A percentile compares a stretch with the other conserved stretches of the same genome.
phyloP scores from a whole-genome alignment of 106 monocot species.

The Vanilla planifolia region DNA sequence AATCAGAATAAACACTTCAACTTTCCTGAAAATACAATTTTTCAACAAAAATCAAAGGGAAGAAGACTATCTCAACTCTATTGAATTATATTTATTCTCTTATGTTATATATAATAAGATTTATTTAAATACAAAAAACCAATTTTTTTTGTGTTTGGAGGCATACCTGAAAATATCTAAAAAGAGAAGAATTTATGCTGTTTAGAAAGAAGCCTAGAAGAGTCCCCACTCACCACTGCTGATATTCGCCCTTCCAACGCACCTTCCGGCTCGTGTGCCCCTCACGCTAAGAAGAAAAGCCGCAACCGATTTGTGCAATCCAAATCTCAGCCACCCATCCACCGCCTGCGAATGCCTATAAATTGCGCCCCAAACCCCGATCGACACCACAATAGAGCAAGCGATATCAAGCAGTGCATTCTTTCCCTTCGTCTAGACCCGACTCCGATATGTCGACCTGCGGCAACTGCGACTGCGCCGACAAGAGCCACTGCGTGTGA shows the following conservation, averaged over 20 bases:
- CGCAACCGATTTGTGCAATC: neutral
- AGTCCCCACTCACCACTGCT: no score
- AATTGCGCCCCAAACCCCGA: constrained; percentile 5
- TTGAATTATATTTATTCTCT: no score
- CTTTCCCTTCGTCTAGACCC: neutral
- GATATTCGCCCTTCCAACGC: no score
- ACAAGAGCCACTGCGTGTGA: constrained; percentile 84
- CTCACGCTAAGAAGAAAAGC: neutral
- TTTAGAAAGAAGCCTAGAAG: neutral
- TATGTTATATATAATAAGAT: no score
- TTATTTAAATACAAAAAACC: no score
- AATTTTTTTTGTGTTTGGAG: no score
- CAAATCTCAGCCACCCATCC: neutral
- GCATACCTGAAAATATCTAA: no score
- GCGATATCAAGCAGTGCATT: neutral
- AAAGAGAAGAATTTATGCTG: no score
- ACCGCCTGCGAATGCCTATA: constrained; percentile 2
- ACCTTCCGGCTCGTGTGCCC: no score
- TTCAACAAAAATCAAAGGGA: neutral
- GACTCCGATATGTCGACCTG: constrained; percentile 74
- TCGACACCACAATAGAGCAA: neutral
- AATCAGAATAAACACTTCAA: neutral
- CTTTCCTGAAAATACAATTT: neutral
- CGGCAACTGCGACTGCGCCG: constrained; percentile 79
- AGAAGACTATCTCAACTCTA: no score